These are phyloP conservation scores for Solanum arcanum DNA, from an alignment of 257 asterid species.

Conservation along the genomic window DNA sequence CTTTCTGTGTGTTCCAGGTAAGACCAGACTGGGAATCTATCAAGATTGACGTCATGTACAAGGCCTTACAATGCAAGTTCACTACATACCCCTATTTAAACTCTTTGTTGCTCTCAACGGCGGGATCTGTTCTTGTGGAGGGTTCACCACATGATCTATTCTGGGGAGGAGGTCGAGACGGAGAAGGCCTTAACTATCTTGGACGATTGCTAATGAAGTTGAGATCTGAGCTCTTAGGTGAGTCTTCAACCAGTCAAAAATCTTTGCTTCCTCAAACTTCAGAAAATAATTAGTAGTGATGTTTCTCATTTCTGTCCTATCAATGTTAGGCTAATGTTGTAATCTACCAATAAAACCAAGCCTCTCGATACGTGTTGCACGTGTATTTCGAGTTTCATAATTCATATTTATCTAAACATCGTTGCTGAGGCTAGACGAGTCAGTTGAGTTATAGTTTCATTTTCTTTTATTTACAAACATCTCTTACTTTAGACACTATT, in stretches of 20 bases:
- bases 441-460: background rate
- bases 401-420: background rate
- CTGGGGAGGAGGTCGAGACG: slow-evolving; percentile 99
- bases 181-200: slow-evolving; percentile 94
- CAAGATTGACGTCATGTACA: slow-evolving; percentile 63
- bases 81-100: slow-evolving; percentile 43
- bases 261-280: slow-evolving; percentile 3
- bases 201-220: slow-evolving; percentile 86
- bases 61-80: slow-evolving; percentile 75
- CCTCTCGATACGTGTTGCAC: background rate
- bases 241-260: slow-evolving; percentile 12
- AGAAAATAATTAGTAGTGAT: slow-evolving; percentile 3
- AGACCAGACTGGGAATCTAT: slow-evolving; percentile 75
- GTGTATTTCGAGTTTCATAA: background rate
- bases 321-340: background rate
- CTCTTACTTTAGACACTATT: no score
- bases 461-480: background rate
- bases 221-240: slow-evolving; percentile 65
- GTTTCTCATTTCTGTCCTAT: background rate
- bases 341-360: background rate
- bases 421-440: background rate
- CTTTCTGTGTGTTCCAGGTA: slow-evolving; percentile 31
- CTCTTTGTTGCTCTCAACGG: slow-evolving; percentile 67
- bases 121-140: slow-evolving; percentile 87
- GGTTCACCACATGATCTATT: slow-evolving; percentile 92